A percentile compares a stretch with the other conserved stretches of the same genome.
Conservation (phyloP, 2,329 filamentous ascomycete species). For the Tricladium varicosporioides region DNA sequence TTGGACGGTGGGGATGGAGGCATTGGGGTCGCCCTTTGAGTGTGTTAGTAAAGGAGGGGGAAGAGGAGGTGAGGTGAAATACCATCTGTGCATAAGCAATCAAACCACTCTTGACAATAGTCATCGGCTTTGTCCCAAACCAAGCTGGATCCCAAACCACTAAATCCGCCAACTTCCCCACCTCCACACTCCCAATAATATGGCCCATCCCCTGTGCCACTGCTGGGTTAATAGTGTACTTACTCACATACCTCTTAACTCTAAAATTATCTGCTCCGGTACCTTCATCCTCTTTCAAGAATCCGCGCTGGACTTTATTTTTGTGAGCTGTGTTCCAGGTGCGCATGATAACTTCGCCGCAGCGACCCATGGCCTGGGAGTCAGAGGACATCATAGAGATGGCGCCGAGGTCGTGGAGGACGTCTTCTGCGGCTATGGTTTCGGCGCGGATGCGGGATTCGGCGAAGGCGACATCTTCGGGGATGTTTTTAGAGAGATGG, state of each 20-base stretch:
- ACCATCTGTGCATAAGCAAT: conserved; percentile 84
- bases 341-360: conserved; percentile 86
- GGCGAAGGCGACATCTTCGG: conserved; percentile 93
- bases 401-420: conserved; percentile 89
- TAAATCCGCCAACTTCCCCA: conserved; percentile 86
- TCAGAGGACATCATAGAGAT: conserved; percentile 98
- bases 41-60: conserved; percentile 2
- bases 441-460: conserved; percentile 92
- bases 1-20: conserved; percentile 83
- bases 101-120: conserved; percentile 85
- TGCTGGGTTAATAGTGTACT: conserved; percentile 95
- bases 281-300: conserved; percentile 72
- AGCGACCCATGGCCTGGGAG: conserved; percentile 94
- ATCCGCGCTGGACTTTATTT: conserved; percentile 84
- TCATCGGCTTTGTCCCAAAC: conserved; percentile 82
- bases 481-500: conserved; percentile 87
- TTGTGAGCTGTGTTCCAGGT: conserved; percentile 98
- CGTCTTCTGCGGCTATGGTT: conserved; percentile 95
- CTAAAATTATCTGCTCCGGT: conserved; percentile 85
- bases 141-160: conserved; percentile 82
- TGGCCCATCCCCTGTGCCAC: conserved; percentile 88
- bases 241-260: conserved; percentile 89
- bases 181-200: conserved; percentile 80
- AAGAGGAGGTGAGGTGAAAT: conserved; percentile 28
- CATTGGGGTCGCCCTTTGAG: conserved; percentile 72